These are phyloP conservation scores for Backusella macrospora DNA, from an alignment of 192 early-diverging fungal species.

Conservation along the genomic window DNA sequence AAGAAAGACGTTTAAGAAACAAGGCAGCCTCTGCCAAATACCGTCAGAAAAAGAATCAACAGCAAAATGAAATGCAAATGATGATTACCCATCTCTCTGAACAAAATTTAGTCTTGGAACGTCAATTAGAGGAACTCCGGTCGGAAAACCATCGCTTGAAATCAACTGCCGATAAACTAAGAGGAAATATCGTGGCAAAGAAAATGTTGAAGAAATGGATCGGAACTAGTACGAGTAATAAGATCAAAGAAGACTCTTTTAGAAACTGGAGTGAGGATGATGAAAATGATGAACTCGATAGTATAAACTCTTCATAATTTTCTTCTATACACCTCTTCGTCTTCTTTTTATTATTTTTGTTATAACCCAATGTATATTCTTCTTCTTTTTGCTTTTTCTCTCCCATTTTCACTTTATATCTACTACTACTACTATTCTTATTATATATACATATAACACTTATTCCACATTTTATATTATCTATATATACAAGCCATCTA, in stretches of 20 bases:
- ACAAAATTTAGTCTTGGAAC: conserved; percentile 48
- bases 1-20: conserved; percentile 57
- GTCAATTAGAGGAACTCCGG: conserved; percentile 52
- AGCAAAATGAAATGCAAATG: conserved; percentile 59
- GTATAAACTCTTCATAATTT: neutral
- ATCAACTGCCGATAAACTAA: conserved; percentile 49
- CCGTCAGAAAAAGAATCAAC: conserved; percentile 60
- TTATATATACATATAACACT: too few species aligned
- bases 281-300: conserved; percentile 26
- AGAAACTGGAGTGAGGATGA: conserved; percentile 4
- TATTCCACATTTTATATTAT: too few species aligned
- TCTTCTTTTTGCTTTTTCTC: too few species aligned
- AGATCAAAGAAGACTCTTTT: conserved; percentile 2
- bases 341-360: neutral
- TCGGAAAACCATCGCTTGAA: conserved; percentile 52
- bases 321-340: neutral
- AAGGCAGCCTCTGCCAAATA: conserved; percentile 66
- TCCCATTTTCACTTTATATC: too few species aligned
- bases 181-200: conserved; percentile 56
- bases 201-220: conserved; percentile 58
- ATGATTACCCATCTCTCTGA: conserved; percentile 46
- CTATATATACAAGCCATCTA: too few species aligned
- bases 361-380: neutral
- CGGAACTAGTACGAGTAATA: too few species aligned
- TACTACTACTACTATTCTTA: too few species aligned